Conservation (phyloP, 768 basidiomycete genomes). For the Kondoa malvinella region DNA sequence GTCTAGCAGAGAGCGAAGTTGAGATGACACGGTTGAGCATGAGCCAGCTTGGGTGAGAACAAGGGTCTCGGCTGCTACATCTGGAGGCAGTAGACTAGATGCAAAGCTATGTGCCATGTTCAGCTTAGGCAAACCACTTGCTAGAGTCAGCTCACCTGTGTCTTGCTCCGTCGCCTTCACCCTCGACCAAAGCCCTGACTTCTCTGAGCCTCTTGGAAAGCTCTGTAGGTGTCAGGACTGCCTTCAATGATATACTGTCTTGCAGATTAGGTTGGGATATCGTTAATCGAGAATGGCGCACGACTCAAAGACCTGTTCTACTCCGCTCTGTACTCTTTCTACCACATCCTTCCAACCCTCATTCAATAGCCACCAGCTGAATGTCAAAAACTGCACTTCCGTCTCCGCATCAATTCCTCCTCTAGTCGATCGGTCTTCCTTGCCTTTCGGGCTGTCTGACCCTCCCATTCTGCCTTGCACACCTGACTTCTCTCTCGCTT, state of each 20-base stretch:
- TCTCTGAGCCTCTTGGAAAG: conserved; percentile 52
- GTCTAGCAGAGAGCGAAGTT: conserved; percentile 47
- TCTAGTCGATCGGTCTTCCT: conserved; percentile 16
- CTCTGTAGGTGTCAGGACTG: conserved; percentile 52
- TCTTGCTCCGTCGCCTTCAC: conserved; percentile 42
- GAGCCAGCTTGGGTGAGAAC: conserved; percentile 9
- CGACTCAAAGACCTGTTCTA: conserved; percentile 72
- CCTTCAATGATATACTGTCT: conserved; percentile 63
- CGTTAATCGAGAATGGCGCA: conserved; percentile 33
- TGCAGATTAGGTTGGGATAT: not conserved
- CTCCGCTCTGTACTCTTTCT: conserved; percentile 51
- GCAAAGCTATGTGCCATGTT: conserved; percentile 2
- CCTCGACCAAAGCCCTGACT: conserved; percentile 60
- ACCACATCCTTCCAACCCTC: conserved; percentile 78
- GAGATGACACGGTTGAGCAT: conserved; percentile 27
- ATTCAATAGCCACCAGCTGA: conserved; percentile 85
- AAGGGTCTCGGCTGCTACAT: not conserved
- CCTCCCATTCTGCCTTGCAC: conserved; percentile 4
- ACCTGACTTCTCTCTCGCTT: not conserved
- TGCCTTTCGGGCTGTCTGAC: not conserved
- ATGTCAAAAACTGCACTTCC: conserved; percentile 62
- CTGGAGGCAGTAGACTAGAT: conserved; percentile 4
- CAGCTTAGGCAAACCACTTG: not conserved
- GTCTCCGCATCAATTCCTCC: conserved; percentile 31
- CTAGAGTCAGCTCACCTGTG: conserved; percentile 21